Evolutionary conservation across 192 early-diverging fungal species (phyloP).

Genomic region (Gryganskiella cystojenkinii): DNA sequence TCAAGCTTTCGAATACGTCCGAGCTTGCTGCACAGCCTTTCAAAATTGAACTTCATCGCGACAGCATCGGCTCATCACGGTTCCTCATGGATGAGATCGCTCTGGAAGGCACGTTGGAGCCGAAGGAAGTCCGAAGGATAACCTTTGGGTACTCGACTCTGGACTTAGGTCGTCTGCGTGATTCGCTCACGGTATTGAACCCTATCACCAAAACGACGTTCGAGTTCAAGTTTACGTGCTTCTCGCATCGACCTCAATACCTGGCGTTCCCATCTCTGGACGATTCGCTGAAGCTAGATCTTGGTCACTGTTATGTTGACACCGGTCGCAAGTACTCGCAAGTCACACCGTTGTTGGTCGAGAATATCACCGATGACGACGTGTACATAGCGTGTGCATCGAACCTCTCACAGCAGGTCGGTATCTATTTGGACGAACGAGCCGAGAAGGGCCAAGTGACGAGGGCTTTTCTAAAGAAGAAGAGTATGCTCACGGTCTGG

Average conservation of each 20-base stretch:
- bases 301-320: slow-evolving; percentile 87
- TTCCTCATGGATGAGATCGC: slow-evolving; percentile 43
- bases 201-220: slow-evolving; percentile 30
- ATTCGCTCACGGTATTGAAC: slow-evolving; percentile 61
- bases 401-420: slow-evolving; percentile 83
- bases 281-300: slow-evolving; percentile 70
- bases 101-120: slow-evolving; percentile 51
- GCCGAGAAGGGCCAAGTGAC: slow-evolving; percentile 62
- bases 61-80: neutral
- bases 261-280: slow-evolving; percentile 71
- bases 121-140: slow-evolving; percentile 68
- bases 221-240: slow-evolving; percentile 62
- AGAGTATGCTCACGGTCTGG: slow-evolving; percentile 70
- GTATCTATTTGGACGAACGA: slow-evolving; percentile 75
- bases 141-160: slow-evolving; percentile 62
- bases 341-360: slow-evolving; percentile 72
- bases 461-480: slow-evolving; percentile 61
- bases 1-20: slow-evolving; percentile 59
- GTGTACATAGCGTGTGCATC: slow-evolving; percentile 78
- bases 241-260: slow-evolving; percentile 65
- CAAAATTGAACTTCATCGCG: slow-evolving; percentile 26
- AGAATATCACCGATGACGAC: slow-evolving; percentile 77
- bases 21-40: slow-evolving; percentile 37
- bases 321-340: slow-evolving; percentile 77
- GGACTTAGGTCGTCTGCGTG: slow-evolving; percentile 63